Conservation (phyloP, 2,329 filamentous ascomycete species). For the Herpotrichia juniperi region DNA sequence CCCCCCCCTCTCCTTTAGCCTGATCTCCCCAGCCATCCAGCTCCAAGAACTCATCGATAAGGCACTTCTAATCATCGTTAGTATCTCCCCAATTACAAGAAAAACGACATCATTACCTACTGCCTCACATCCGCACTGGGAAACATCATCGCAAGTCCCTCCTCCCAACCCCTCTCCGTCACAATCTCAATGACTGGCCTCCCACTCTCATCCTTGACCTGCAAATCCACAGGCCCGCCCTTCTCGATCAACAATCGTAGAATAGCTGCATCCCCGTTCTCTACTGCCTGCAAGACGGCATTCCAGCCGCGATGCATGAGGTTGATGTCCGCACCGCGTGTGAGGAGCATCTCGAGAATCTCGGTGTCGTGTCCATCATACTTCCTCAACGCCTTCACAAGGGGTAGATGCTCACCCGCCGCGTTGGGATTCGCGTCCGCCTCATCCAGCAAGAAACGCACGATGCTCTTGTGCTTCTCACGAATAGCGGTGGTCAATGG, state of each 20-base stretch:
- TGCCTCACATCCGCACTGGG: slow-evolving; percentile 21
- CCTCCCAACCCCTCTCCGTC: slow-evolving; percentile 44
- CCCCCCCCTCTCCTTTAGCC: not conserved
- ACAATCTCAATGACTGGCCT: slow-evolving; percentile 40
- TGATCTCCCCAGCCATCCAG: not conserved
- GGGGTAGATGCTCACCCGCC: slow-evolving; percentile 72
- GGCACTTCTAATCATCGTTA: not conserved
- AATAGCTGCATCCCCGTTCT: slow-evolving; percentile 42
- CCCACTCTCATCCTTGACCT: slow-evolving; percentile 35
- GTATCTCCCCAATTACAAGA: not conserved
- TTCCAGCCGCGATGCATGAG: slow-evolving; percentile 52
- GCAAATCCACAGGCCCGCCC: slow-evolving; percentile 39
- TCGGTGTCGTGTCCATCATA: slow-evolving; percentile 64
- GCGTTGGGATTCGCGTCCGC: slow-evolving; percentile 69
- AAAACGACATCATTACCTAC: slow-evolving; percentile 15
- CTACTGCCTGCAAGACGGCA: slow-evolving; percentile 40
- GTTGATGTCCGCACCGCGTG: slow-evolving; percentile 70
- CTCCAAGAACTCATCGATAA: not conserved
- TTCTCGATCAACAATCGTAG: slow-evolving; percentile 42
- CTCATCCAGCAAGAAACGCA: slow-evolving; percentile 65
- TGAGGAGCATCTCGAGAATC: slow-evolving; percentile 67
- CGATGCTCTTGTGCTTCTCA: slow-evolving; percentile 66
- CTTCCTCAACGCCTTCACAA: slow-evolving; percentile 71
- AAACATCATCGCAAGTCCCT: slow-evolving; percentile 40
- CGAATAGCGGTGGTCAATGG: slow-evolving; percentile 71